phyloP scores from a whole-genome alignment of 768 basidiomycete genomes.

The Boletus rubroflammeus region DNA sequence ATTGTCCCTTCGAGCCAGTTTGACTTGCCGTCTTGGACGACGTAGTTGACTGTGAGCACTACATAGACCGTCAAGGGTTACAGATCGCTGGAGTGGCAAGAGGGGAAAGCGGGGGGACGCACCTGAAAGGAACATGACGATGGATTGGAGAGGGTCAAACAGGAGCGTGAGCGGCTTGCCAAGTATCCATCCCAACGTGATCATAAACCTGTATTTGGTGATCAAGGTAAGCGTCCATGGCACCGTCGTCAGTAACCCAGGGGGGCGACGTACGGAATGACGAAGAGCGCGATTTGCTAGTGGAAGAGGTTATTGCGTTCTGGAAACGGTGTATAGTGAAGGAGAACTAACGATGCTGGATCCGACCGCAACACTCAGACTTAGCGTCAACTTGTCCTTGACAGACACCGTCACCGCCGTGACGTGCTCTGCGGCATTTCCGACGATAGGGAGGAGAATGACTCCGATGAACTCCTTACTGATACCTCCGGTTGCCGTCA shows the following conservation, averaged over 20 bases:
- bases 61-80: neutral
- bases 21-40: slow-evolving; percentile 80
- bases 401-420: slow-evolving; percentile 91
- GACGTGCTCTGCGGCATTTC: slow-evolving; percentile 88
- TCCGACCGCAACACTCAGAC: slow-evolving; percentile 86
- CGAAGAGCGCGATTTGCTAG: slow-evolving; percentile 71
- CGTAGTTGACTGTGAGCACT: slow-evolving; percentile 84
- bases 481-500: slow-evolving; percentile 56
- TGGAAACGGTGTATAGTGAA: neutral
- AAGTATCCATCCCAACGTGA: slow-evolving; percentile 77
- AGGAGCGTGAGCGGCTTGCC: slow-evolving; percentile 75
- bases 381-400: slow-evolving; percentile 84
- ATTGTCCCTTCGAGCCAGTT: slow-evolving; percentile 92
- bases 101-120: slow-evolving; percentile 13
- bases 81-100: neutral
- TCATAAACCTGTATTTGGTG: slow-evolving; percentile 52
- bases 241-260: neutral
- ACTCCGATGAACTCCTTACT: slow-evolving; percentile 82
- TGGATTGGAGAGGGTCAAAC: slow-evolving; percentile 84
- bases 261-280: slow-evolving; percentile 49
- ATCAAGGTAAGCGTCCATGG: slow-evolving; percentile 6
- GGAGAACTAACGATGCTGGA: slow-evolving; percentile 63
- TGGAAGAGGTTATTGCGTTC: neutral
- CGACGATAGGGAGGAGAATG: slow-evolving; percentile 87
- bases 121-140: slow-evolving; percentile 22